Evolutionary conservation across 1,139 yeast genomes (phyloP).

Genomic region (Kodamaea sp.): DNA sequence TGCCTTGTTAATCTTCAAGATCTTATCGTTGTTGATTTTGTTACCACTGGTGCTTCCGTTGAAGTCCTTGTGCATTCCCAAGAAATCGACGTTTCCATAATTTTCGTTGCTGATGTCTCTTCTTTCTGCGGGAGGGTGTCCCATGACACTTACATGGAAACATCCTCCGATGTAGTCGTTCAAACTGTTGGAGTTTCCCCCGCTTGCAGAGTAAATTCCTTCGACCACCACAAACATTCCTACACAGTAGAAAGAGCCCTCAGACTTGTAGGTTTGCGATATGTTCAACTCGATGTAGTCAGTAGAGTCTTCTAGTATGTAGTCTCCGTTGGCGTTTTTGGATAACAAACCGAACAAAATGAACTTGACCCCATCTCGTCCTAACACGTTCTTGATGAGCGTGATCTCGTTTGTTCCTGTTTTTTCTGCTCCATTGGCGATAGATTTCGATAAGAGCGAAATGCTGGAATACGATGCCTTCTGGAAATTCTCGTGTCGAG

Average conservation of each 20-base stretch:
- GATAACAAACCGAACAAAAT: slow-evolving; percentile 76
- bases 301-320: slow-evolving; percentile 78
- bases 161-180: slow-evolving; percentile 42
- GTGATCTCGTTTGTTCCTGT: slow-evolving; percentile 57
- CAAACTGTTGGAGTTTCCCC: slow-evolving; percentile 35
- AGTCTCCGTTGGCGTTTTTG: slow-evolving; percentile 63
- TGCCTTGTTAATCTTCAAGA: slow-evolving; percentile 57
- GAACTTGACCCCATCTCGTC: slow-evolving; percentile 78
- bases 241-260: slow-evolving; percentile 69
- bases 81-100: slow-evolving; percentile 77
- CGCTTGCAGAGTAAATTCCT: slow-evolving; percentile 77
- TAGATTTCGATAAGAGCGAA: slow-evolving; percentile 33
- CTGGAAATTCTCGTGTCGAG: slow-evolving; percentile 76
- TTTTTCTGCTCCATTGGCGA: slow-evolving; percentile 15
- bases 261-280: slow-evolving; percentile 62
- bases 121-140: slow-evolving; percentile 88
- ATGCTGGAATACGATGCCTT: slow-evolving; percentile 46
- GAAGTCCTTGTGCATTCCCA: slow-evolving; percentile 59
- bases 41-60: slow-evolving; percentile 17
- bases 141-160: slow-evolving; percentile 74
- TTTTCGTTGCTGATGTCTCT: slow-evolving; percentile 66
- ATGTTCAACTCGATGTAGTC: slow-evolving; percentile 76
- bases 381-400: slow-evolving; percentile 77
- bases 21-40: slow-evolving; percentile 21
- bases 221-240: slow-evolving; percentile 84